Percentiles rank a stretch among this genome's conserved stretches.
phyloP scores from a whole-genome alignment of 306 rosid species.

The Pyrus pyrifolia region DNA sequence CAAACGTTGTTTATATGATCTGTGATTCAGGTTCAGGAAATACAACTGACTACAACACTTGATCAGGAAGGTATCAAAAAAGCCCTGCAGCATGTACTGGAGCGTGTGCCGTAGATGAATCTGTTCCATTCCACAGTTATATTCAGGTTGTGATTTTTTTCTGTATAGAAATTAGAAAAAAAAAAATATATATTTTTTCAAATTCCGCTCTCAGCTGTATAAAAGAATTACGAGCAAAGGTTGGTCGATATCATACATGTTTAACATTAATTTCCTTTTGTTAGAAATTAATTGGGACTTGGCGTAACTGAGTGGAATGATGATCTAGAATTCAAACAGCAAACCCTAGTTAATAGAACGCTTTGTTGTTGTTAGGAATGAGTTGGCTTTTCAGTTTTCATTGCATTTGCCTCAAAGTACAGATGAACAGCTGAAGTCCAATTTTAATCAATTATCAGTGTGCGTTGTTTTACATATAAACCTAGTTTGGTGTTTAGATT shows the following conservation, averaged over 20 bases:
- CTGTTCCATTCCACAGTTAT: background rate
- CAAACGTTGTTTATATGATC: background rate
- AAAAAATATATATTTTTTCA: background rate
- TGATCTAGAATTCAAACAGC: too few species aligned
- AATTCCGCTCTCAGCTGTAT: constrained; percentile 1
- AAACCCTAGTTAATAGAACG: too few species aligned
- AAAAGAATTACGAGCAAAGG: background rate
- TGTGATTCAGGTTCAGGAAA: constrained; percentile 74
- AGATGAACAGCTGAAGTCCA: too few species aligned
- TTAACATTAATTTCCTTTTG: background rate
- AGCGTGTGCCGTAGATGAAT: constrained; percentile 58
- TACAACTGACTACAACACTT: constrained; percentile 71
- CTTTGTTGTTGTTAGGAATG: too few species aligned
- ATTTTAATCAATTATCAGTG: too few species aligned
- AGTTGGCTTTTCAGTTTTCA: background rate
- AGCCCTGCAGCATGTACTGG: constrained; percentile 85
- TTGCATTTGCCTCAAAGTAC: background rate
- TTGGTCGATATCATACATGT: background rate
- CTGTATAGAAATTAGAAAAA: constrained; percentile 18
- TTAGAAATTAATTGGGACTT: background rate
- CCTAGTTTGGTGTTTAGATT: too few species aligned
- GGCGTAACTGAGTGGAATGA: too few species aligned
- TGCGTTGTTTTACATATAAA: too few species aligned
- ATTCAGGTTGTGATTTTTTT: background rate
- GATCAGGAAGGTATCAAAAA: constrained; percentile 84